Evolutionary conservation across 1,284 basidiomycete genomes (phyloP), one percentile per base, ranked within the genome.

Genomic region (Cryptococcus wingfieldii): DNA sequence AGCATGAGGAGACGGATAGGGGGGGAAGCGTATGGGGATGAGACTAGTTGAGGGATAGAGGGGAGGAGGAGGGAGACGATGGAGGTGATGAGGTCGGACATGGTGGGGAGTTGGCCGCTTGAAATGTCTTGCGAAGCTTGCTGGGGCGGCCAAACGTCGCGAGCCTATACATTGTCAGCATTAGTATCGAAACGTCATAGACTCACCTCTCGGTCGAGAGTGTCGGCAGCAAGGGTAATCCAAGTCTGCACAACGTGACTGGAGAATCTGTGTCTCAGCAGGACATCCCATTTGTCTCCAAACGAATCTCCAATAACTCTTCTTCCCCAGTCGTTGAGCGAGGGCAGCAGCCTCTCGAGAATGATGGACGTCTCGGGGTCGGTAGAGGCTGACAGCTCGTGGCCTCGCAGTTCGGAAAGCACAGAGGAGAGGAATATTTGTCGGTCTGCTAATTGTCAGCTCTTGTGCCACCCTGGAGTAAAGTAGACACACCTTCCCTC

Each of bases 201-300:
- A 60, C 80, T 51, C 58, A 90, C 90, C 83, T 97, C 93, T 66
- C 92, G 82, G 47, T 85, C 82, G 25, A 93, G 77, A 0, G 90
- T 91, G 46, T 86, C 82, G n/a, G 77, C 78, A 0, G 86, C 85
- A 6, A 90, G 82, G 4, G 82, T 82, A 62, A 95, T 81, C 61
- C 94, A 79, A 0, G 91, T 95, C 74, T 96, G 92, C 62, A 87
- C 86, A 9, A 95, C 92, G 82, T 96, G 93, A 25, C 90, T 93
- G 16, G 88, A 90, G 77, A 92, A 93, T 23, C 92, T 83, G 69
- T 96, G 89, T 66, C 81, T 83, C 38, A 84, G 79, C 16, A 95
- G 80, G 43, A 80, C 71, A 59, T 85, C 87, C 84, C 77, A 93
- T 86, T 88, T 89, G 70, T 89, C 91, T 55, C 83, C 83, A 61